These are phyloP conservation scores for Dendrobium catenatum DNA, from an alignment of 106 monocot species.

Conservation along the genomic window DNA sequence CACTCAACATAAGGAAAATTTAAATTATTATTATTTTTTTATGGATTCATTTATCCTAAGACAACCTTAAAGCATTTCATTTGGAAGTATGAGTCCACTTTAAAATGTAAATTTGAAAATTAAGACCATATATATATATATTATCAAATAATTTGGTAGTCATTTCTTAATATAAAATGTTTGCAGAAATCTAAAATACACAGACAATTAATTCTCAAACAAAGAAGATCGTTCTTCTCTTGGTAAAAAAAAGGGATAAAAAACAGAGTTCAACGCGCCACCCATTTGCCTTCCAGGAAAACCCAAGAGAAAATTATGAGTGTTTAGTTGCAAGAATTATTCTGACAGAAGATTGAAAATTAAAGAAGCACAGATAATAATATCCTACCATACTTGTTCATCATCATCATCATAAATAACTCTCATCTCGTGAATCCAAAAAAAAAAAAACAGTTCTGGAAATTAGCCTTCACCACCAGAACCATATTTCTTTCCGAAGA, in stretches of 20 bases:
- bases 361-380: conserved; percentile 1
- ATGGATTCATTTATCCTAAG: conserved; percentile 37
- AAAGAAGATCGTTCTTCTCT: not conserved
- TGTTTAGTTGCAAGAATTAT: not conserved
- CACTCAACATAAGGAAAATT: conserved; percentile 24
- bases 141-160: no score
- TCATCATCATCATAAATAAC: conserved; percentile 16
- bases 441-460: no score
- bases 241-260: not conserved
- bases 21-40: conserved; percentile 22
- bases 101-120: conserved; percentile 37
- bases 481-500: conserved; percentile 20
- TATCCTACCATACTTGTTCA: conserved; percentile 2
- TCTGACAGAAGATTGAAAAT: not conserved
- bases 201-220: not conserved
- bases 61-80: conserved; percentile 41
- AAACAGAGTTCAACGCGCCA: not conserved
- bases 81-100: conserved; percentile 30
- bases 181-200: not conserved
- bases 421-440: not conserved
- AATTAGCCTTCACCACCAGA: conserved; percentile 11
- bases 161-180: not conserved
- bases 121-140: conserved; percentile 14
- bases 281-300: not conserved
- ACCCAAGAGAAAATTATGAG: not conserved